Evolutionary conservation across 2,329 filamentous ascomycete genomes (phyloP).

Genomic region (Sphaerostilbella broomeana): DNA sequence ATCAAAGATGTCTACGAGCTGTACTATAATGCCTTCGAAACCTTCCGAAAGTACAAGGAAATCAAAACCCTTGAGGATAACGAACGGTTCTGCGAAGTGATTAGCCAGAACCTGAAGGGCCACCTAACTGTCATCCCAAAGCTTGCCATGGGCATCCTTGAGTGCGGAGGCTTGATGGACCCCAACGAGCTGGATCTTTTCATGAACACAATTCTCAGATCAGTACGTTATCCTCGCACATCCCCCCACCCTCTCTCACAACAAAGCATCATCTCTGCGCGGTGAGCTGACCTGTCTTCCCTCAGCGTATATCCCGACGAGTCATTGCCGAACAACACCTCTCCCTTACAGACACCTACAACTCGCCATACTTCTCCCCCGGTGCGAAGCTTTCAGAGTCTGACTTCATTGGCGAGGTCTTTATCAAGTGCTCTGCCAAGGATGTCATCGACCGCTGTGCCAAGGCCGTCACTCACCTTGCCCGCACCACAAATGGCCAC

Average conservation of each 20-base stretch:
- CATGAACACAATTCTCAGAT: conserved; percentile 89
- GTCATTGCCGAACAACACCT: conserved; percentile 98
- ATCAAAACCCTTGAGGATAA: conserved; percentile 85
- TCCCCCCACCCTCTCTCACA: neutral
- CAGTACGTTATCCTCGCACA: conserved; percentile 41
- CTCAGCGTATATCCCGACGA: conserved; percentile 86
- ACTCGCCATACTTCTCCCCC: conserved; percentile 83
- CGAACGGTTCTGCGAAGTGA: conserved; percentile 73
- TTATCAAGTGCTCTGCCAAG: conserved; percentile 83
- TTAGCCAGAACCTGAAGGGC: conserved; percentile 73
- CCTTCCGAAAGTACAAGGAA: conserved; percentile 75
- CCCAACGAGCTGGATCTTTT: conserved; percentile 80
- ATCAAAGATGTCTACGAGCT: conserved; percentile 93
- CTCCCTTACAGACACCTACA: conserved; percentile 88
- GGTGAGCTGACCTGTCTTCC: no score
- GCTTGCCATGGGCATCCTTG: conserved; percentile 86
- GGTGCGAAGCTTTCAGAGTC: conserved; percentile 64
- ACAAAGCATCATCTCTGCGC: neutral
- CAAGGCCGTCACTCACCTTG: conserved; percentile 65
- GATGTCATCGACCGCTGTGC: conserved; percentile 84
- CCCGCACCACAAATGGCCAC: conserved; percentile 66
- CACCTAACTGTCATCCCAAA: conserved; percentile 93
- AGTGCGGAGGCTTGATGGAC: conserved; percentile 78
- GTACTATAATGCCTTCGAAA: conserved; percentile 95
- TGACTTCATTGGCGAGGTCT: conserved; percentile 93